Base-by-base conservation (phyloP, 768 basidiomycete species). In the Dioszegia aurantiaca region DNA sequence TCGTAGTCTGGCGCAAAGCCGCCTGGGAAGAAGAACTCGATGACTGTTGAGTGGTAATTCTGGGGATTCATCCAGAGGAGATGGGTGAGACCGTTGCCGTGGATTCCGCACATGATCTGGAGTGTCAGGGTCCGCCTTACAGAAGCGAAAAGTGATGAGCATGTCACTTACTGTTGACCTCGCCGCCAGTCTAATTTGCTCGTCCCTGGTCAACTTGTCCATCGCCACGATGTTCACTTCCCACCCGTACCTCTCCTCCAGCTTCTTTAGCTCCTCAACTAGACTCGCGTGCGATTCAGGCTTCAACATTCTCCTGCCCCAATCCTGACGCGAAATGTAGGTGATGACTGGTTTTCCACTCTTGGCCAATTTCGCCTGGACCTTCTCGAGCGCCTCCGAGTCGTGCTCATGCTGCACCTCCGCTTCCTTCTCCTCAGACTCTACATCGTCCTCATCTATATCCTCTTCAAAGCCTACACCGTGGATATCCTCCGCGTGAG, bases 1-100 rank as follows among this genome's bases (percentile, higher is more conserved):
- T 89, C 84, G 72, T 91, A 91, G 68, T 91, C 90, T 67, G 87
- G 86, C 26, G 89, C 86, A 70, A 89, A 91, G 0, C 89, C 90
- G 2, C 75, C 80, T 0, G 88, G 89, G 69, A 81, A 87, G 78
- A 92, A 89, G 14, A 92, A 83, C 77, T 92, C 89, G 62, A 92
- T 87, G 19, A 92, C 88, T 4, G 88, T 85, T 4, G 87, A 85
- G n/a, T 84, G 75, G 0, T 83, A 83, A 3, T 85, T 87, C 33
- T 67, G 67, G 1, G 82, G 82, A 21, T 86, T 84, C 88, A 91
- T 90, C 79, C 87, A 84, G 41, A 91, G 81, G n/a, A 91, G 80
- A 67, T 90, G 88, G 9, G 88, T 87, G 0, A 92, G 80, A 6
- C 76, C 77, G 62, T 77, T 76, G 0, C 77, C 75, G 49, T 78